A percentile compares a stretch with the other conserved stretches of the same genome.
Conservation (phyloP, 352 stramenopile species). For the Pythium plurisporium region DNA sequence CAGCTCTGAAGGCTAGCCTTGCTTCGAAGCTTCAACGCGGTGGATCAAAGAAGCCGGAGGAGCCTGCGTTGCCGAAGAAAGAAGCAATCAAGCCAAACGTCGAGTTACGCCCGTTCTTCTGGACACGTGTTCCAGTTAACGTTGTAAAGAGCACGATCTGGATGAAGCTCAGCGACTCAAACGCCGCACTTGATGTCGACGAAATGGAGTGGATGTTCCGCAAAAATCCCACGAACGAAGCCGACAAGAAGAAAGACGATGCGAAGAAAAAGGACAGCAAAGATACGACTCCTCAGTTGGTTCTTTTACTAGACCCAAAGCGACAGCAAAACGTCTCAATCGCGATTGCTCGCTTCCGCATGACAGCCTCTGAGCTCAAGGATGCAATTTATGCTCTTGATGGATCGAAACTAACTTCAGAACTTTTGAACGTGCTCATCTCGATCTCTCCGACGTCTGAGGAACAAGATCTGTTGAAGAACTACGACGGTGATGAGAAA, state of each 20-base stretch:
- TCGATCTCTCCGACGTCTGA: constrained; percentile 85
- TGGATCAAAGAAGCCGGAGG: constrained; percentile 50
- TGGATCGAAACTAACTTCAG: constrained; percentile 58
- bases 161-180: constrained; percentile 77
- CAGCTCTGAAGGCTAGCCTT: constrained; percentile 57
- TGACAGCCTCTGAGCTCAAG: constrained; percentile 87
- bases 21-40: constrained; percentile 41
- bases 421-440: constrained; percentile 86
- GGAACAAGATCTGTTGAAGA: constrained; percentile 89
- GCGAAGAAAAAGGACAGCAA: constrained; percentile 67
- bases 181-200: constrained; percentile 61
- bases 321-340: constrained; percentile 98
- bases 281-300: constrained; percentile 48
- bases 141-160: constrained; percentile 84
- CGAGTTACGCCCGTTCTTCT: constrained; percentile 85
- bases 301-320: constrained; percentile 94
- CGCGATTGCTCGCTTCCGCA: constrained; percentile 93
- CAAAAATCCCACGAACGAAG: constrained; percentile 59
- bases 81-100: constrained; percentile 83
- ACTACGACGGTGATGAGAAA: constrained; percentile 86
- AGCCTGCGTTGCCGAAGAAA: constrained; percentile 81
- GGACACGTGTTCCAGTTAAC: constrained; percentile 83
- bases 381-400: constrained; percentile 82
- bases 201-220: constrained; percentile 90
- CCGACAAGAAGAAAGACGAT: constrained; percentile 68